These are phyloP conservation scores for Penicillium janthinellum DNA, from an alignment of 2,329 filamentous ascomycete species.

Conservation along the genomic window DNA sequence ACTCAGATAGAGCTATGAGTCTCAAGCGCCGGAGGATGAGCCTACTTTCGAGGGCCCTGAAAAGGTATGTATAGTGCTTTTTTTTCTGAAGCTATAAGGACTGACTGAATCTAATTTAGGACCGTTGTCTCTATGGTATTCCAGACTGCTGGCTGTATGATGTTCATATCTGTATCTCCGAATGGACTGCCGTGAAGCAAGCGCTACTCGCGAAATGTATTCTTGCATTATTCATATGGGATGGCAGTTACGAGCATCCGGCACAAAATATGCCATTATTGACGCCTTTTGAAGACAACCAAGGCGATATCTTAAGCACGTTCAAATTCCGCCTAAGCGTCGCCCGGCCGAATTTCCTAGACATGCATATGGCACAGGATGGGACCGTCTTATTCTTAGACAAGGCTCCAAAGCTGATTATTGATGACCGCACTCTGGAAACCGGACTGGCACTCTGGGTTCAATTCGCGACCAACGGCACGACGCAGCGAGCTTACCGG, in stretches of 20 bases:
- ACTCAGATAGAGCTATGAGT: constrained; percentile 12
- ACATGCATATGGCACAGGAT: constrained; percentile 19
- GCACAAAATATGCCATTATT: constrained; percentile 14
- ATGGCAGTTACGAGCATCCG: constrained; percentile 9
- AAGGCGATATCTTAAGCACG: constrained; percentile 11
- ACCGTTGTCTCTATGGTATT: neutral
- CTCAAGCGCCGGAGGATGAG: constrained; percentile 9
- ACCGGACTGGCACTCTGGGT: neutral
- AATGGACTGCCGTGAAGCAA: constrained; percentile 13
- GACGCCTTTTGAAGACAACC: constrained; percentile 7
- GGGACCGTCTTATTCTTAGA: constrained; percentile 13
- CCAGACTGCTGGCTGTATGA: neutral
- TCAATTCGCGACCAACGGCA: neutral
- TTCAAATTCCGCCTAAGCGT: constrained; percentile 18
- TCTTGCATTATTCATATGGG: constrained; percentile 14
- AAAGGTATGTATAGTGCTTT: neutral
- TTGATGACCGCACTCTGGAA: neutral
- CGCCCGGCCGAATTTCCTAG: constrained; percentile 16
- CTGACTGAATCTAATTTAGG: neutral
- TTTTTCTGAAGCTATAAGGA: neutral
- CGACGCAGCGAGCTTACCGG: neutral
- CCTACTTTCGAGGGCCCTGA: neutral
- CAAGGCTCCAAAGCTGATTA: neutral
- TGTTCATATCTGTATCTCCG: constrained; percentile 8
- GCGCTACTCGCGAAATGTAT: constrained; percentile 18